A percentile compares a stretch with the other conserved stretches of the same genome.
phyloP scores from a whole-genome alignment of 805 yeast species.

The Schwanniomyces pseudopolymorphus region DNA sequence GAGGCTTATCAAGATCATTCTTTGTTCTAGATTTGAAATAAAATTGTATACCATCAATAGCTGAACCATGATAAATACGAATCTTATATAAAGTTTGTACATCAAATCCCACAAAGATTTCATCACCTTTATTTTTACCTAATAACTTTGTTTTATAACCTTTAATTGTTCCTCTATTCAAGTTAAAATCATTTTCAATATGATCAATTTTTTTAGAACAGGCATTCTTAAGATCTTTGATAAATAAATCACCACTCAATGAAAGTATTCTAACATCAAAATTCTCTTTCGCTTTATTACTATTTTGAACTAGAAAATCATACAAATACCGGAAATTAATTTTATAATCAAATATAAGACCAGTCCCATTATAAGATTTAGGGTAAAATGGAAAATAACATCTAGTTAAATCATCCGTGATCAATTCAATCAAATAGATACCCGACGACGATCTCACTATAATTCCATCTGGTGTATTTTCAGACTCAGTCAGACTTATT shows the following conservation, averaged over 20 bases:
- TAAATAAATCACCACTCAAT: conserved; percentile 59
- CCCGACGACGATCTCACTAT: conserved; percentile 59
- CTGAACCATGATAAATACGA: conserved; percentile 70
- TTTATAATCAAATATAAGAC: conserved; percentile 53
- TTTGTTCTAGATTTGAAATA: conserved; percentile 14
- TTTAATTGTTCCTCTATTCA: conserved; percentile 35
- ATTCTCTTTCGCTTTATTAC: conserved; percentile 23
- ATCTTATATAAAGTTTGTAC: conserved; percentile 46
- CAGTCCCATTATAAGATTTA: conserved; percentile 52
- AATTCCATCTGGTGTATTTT: conserved; percentile 19
- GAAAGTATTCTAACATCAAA: conserved; percentile 55
- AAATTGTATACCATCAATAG: conserved; percentile 79
- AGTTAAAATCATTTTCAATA: conserved; percentile 38
- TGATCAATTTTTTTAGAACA: conserved; percentile 16
- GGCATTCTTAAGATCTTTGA: conserved; percentile 47
- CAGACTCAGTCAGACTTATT: conserved; percentile 19
- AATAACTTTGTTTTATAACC: conserved; percentile 40
- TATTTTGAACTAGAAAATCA: conserved; percentile 26
- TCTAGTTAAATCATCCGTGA: conserved; percentile 54
- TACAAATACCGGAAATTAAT: conserved; percentile 47
- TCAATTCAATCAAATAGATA: conserved; percentile 71
- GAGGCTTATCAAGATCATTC: conserved; percentile 17
- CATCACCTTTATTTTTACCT: conserved; percentile 24
- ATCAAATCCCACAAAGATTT: conserved; percentile 30
- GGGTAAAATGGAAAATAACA: conserved; percentile 65